Percentiles rank a stretch among this genome's conserved stretches.
Conservation (phyloP, 495 filamentous ascomycete species). For the Margaritispora aquatica region DNA sequence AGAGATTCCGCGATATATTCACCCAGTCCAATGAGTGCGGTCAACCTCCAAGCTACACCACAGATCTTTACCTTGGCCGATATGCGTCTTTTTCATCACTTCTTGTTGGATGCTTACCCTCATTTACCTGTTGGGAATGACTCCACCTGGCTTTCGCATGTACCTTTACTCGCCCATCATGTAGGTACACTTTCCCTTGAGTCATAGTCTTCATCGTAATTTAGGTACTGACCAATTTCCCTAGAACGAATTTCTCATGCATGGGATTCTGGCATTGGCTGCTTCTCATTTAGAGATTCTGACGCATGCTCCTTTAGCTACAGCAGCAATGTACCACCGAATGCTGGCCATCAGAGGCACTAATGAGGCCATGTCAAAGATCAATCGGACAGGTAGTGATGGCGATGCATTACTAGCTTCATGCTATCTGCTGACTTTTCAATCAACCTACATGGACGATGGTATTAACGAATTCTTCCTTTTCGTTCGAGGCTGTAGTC, state of each 20-base stretch:
- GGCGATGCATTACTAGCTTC: constrained; percentile 18
- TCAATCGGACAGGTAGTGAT: constrained; percentile 3
- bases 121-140: constrained; percentile 20
- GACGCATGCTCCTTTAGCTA: constrained; percentile 1
- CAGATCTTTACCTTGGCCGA: constrained; percentile 16
- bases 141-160: constrained; percentile 11
- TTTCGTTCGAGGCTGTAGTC: constrained; percentile 16
- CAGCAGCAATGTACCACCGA: constrained; percentile 15
- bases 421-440: constrained; percentile 19
- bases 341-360: constrained; percentile 17
- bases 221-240: not conserved
- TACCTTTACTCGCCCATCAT: constrained; percentile 22
- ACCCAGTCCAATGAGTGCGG: constrained; percentile 4
- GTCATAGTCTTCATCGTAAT: too few relatives aligned
- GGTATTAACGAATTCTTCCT: constrained; percentile 19
- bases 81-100: constrained; percentile 23
- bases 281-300: constrained; percentile 14
- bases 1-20: not conserved
- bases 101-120: constrained; percentile 17
- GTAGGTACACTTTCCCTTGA: constrained; percentile 3
- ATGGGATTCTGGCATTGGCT: constrained; percentile 19
- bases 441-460: constrained; percentile 21
- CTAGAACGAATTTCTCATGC: constrained; percentile 23
- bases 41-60: constrained; percentile 17
- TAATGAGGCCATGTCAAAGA: constrained; percentile 12